These are phyloP conservation scores for Schoenoplectus triqueter DNA, from an alignment of 202 grass and related monocot species.

Conservation along the genomic window DNA sequence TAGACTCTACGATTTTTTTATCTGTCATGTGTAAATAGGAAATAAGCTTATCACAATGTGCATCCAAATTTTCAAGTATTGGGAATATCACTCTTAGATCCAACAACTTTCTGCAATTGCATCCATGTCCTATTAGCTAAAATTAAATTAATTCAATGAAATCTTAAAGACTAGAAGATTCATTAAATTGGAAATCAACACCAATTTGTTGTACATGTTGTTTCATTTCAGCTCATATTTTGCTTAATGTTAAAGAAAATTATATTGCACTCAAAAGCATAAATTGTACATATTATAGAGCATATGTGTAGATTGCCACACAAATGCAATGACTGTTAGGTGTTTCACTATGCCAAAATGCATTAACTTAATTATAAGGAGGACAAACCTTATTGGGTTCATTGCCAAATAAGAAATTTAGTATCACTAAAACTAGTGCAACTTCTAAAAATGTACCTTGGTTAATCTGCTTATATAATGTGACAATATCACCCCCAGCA, in stretches of 20 bases:
- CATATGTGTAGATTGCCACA: not conserved
- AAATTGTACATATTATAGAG: not conserved
- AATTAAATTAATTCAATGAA: not conserved
- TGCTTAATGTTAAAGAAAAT: not conserved
- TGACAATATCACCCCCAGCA: constrained; percentile 82
- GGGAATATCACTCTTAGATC: not conserved
- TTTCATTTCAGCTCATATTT: constrained; percentile 10
- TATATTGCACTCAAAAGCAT: not conserved
- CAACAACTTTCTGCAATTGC: not conserved
- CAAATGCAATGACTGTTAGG: not conserved
- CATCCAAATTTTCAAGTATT: not conserved
- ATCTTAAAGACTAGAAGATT: not conserved
- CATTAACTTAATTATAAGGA: not conserved
- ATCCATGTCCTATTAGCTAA: not conserved
- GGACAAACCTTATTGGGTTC: not conserved
- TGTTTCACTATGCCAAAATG: not conserved
- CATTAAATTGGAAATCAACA: not conserved
- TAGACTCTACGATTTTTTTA: not conserved
- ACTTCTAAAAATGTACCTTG: constrained; percentile 49
- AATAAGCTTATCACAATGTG: constrained; percentile 6
- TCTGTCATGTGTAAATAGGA: not conserved
- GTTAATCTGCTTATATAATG: constrained; percentile 48
- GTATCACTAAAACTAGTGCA: not conserved
- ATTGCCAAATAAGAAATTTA: not conserved
- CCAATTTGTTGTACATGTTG: not conserved